Evolutionary conservation across 441 rosid genomes (phyloP).

Genomic region (Erodium trifolium): DNA sequence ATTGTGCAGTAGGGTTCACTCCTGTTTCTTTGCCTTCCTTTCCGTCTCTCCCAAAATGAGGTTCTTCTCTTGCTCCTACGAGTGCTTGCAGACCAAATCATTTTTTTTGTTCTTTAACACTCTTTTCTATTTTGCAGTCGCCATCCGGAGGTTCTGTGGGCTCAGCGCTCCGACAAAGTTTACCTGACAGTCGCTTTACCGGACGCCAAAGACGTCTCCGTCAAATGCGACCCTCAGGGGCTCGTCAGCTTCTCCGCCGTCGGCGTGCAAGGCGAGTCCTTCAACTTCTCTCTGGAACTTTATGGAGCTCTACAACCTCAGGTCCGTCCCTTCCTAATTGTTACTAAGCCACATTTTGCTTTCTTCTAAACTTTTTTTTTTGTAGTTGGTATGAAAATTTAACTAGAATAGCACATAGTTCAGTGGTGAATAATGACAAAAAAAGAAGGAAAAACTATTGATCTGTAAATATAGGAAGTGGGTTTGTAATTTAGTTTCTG

Average conservation of each 20-base stretch:
- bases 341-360: not conserved
- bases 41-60: slow-evolving; percentile 4
- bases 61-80: not conserved
- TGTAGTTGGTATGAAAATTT: not conserved
- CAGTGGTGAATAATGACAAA: no score
- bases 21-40: not conserved
- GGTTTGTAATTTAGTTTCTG: not conserved
- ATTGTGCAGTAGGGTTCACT: not conserved
- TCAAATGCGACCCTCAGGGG: slow-evolving; percentile 66
- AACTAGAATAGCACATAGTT: not conserved
- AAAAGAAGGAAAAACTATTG: no score
- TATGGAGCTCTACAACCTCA: slow-evolving; percentile 51
- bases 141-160: slow-evolving; percentile 93
- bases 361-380: not conserved
- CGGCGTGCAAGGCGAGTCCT: slow-evolving; percentile 58
- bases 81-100: no score
- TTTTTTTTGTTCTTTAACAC: no score
- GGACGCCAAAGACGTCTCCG: slow-evolving; percentile 67
- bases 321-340: slow-evolving; percentile 28
- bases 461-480: not conserved
- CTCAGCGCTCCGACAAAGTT: slow-evolving; percentile 78
- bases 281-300: slow-evolving; percentile 57
- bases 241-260: slow-evolving; percentile 72
- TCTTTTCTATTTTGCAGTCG: slow-evolving; percentile 36
- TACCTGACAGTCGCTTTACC: slow-evolving; percentile 74